These are phyloP conservation scores for Chlamydomonas schloesseri DNA, from an alignment of 139 green algal genomes.

Conservation along the genomic window DNA sequence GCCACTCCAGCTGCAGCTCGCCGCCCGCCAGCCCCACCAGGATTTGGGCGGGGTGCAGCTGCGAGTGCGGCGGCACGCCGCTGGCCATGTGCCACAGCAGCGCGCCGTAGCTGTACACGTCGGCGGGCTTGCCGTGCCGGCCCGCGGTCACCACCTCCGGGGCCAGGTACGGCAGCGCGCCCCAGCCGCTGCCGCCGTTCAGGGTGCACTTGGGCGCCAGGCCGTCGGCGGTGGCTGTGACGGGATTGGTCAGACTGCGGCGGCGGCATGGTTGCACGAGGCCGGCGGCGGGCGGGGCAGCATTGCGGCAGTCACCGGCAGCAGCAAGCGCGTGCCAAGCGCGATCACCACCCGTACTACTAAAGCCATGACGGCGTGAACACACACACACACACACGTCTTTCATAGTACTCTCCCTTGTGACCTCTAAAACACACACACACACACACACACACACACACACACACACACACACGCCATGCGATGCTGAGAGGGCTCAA, in stretches of 20 bases:
- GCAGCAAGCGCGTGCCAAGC: no score
- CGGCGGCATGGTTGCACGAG: no score
- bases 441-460: no score
- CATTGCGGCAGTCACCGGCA: no score
- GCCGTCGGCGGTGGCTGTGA: neutral
- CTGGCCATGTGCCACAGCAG: slow-evolving; percentile 13
- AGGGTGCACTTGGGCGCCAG: no score
- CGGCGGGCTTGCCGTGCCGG: neutral
- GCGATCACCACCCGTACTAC: no score
- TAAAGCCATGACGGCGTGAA: no score
- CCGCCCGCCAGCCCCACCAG: neutral
- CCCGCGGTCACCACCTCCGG: neutral
- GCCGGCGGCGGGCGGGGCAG: no score
- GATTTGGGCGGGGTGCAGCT: neutral
- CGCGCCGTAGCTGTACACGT: slow-evolving; percentile 29
- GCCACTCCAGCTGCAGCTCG: neutral
- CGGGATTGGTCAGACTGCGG: neutral
- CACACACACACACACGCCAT: neutral
- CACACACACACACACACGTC: no score
- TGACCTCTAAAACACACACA: no score
- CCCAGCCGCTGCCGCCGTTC: neutral
- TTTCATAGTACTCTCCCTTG: no score
- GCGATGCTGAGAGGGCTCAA: no score
- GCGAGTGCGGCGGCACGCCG: neutral
- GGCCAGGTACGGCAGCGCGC: neutral